Conservation (phyloP, 768 basidiomycete genomes). For the Phlebiopsis flavidoalba region DNA sequence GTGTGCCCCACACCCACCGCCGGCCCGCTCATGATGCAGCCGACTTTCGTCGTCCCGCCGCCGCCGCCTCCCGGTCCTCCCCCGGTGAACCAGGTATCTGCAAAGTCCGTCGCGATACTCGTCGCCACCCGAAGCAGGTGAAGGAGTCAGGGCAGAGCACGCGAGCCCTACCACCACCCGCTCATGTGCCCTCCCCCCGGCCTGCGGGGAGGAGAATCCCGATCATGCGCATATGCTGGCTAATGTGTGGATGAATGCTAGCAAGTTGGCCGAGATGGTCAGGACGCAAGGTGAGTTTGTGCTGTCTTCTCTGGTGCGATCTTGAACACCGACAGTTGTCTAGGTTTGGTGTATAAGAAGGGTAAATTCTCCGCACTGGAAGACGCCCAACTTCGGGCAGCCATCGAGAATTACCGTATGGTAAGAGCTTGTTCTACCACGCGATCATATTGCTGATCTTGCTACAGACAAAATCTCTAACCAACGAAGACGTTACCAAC, state of each 20-base stretch:
- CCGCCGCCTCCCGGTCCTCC: conserved; percentile 26
- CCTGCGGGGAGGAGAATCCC: conserved; percentile 36
- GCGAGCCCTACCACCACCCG: conserved; percentile 3
- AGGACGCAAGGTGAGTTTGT: conserved; percentile 41
- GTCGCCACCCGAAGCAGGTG: conserved; percentile 31
- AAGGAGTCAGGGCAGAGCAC: conserved; percentile 14
- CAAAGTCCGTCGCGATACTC: conserved; percentile 38
- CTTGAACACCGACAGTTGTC: neutral
- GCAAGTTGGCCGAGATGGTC: conserved; percentile 64
- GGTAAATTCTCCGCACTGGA: conserved; percentile 83
- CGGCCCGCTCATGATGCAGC: conserved; percentile 23
- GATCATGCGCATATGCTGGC: conserved; percentile 68
- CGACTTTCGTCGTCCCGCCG: conserved; percentile 20
- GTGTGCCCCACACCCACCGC: conserved; percentile 33
- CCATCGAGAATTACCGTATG: conserved; percentile 57
- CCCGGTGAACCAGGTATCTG: conserved; percentile 36
- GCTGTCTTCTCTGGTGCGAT: conserved; percentile 31
- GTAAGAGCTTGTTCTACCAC: conserved; percentile 33
- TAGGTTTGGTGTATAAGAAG: conserved; percentile 60
- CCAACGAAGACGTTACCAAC: conserved; percentile 49
- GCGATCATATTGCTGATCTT: neutral
- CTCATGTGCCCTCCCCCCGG: conserved; percentile 8
- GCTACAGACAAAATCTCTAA: conserved; percentile 45
- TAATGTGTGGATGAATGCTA: conserved; percentile 73
- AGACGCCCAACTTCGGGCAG: conserved; percentile 56